A percentile compares a stretch with the other conserved stretches of the same genome.
phyloP scores from a whole-genome alignment of 2,329 filamentous ascomycete species.

The Talaromyces verruculosus region DNA sequence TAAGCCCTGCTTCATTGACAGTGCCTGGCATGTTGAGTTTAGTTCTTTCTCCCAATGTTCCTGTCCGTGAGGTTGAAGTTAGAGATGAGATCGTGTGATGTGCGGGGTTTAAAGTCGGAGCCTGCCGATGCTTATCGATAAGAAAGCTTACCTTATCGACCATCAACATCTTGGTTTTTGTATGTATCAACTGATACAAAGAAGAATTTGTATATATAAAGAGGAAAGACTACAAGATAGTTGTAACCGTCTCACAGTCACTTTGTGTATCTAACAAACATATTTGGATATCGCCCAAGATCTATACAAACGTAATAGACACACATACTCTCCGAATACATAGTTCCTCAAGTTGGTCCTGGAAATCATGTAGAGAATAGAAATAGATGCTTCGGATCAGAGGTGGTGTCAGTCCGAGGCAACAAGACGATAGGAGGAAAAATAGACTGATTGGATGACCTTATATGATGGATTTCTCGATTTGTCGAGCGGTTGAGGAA shows the following conservation, averaged over 20 bases:
- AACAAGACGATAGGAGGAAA: not conserved
- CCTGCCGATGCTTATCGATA: conserved; percentile 11
- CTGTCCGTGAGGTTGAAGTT: not conserved
- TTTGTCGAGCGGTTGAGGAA: not conserved
- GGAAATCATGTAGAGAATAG: too few relatives aligned
- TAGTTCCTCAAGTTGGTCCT: too few relatives aligned
- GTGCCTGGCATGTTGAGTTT: conserved; percentile 9
- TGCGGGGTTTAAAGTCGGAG: conserved; percentile 14
- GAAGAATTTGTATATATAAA: too few relatives aligned
- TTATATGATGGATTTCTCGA: not conserved
- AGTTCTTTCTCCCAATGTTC: not conserved
- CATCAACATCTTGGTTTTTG: not conserved
- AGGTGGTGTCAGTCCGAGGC: not conserved
- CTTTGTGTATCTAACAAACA: too few relatives aligned
- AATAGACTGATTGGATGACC: not conserved
- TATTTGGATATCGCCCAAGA: too few relatives aligned
- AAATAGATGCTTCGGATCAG: not conserved
- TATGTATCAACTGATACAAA: not conserved
- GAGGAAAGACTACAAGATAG: too few relatives aligned
- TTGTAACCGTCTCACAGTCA: too few relatives aligned
- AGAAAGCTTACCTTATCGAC: conserved; percentile 1
- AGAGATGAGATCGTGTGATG: not conserved
- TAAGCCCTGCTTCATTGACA: conserved; percentile 57
- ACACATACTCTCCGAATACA: too few relatives aligned
- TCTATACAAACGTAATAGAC: too few relatives aligned